Percentiles rank a stretch among this genome's conserved stretches.
Evolutionary conservation across 2,329 filamentous ascomycete genomes (phyloP).

Genomic region (Phialophora expanda): DNA sequence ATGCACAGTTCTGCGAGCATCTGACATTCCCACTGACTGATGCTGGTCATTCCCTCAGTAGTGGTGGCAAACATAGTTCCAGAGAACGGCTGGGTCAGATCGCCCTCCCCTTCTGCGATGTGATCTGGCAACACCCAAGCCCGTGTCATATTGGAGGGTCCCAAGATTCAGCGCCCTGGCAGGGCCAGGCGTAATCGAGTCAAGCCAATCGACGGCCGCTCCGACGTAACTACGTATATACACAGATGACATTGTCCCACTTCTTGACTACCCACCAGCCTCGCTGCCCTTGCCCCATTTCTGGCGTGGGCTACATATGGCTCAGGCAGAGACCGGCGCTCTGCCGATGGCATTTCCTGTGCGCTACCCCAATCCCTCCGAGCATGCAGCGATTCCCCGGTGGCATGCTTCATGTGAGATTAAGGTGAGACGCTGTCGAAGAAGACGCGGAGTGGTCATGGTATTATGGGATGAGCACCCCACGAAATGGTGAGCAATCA

Average conservation of each 20-base stretch:
- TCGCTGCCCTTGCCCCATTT: slow-evolving; percentile 18
- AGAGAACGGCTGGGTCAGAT: neutral
- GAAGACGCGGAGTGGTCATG: neutral
- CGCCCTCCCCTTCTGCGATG: neutral
- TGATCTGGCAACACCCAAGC: neutral
- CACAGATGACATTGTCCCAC: slow-evolving; percentile 14
- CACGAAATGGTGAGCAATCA: neutral
- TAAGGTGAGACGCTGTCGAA: slow-evolving; percentile 5
- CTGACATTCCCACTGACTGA: neutral
- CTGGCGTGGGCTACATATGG: slow-evolving; percentile 18
- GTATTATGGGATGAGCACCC: neutral
- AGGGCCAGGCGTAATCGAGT: slow-evolving; percentile 5
- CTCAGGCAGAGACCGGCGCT: slow-evolving; percentile 27
- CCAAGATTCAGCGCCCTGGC: neutral
- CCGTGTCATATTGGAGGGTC: neutral
- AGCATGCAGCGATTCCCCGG: slow-evolving; percentile 1
- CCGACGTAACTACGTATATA: neutral
- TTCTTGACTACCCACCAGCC: slow-evolving; percentile 18
- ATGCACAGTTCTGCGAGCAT: neutral
- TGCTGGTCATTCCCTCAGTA: neutral
- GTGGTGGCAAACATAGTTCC: neutral
- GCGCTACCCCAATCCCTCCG: slow-evolving; percentile 1
- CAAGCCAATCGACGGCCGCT: slow-evolving; percentile 15
- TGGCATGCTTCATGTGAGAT: slow-evolving; percentile 20
- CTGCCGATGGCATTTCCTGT: slow-evolving; percentile 23